phyloP scores from a whole-genome alignment of 257 asterid genomes.

The Jasminum sambac region DNA sequence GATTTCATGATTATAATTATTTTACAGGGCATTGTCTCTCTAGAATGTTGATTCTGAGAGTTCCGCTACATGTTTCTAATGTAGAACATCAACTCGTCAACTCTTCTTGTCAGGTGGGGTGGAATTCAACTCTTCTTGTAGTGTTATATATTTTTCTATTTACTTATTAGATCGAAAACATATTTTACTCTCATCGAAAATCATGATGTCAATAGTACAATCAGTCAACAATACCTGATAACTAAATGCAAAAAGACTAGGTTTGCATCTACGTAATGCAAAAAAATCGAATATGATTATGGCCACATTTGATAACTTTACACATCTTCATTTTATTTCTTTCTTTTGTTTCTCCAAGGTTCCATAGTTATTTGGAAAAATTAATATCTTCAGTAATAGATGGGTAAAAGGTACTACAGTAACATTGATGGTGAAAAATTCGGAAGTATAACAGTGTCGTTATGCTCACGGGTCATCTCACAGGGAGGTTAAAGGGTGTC shows the following conservation, averaged over 20 bases:
- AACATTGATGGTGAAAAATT: too few species aligned
- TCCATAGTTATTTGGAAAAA: too few species aligned
- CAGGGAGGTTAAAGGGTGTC: too few species aligned
- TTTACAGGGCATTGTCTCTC: slow-evolving; percentile 92
- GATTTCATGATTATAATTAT: slow-evolving; percentile 27
- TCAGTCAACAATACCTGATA: neutral
- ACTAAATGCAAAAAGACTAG: neutral
- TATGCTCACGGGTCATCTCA: too few species aligned
- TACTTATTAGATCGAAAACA: neutral
- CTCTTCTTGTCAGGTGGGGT: slow-evolving; percentile 77
- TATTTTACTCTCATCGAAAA: neutral
- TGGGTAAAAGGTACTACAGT: neutral
- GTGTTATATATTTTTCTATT: slow-evolving; percentile 2
- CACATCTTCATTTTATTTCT: too few species aligned
- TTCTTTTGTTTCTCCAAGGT: neutral
- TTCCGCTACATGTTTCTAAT: slow-evolving; percentile 85
- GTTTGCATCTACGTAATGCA: neutral
- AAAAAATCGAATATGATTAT: neutral
- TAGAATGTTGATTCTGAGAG: slow-evolving; percentile 69
- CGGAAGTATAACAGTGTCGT: too few species aligned
- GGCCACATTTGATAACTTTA: neutral
- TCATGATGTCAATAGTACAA: neutral
- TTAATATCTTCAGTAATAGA: slow-evolving; percentile 4
- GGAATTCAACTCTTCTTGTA: slow-evolving; percentile 15
- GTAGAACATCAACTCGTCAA: slow-evolving; percentile 89